Percentiles rank a stretch among this genome's conserved stretches.
These are phyloP conservation scores for Nannizziopsis barbatae DNA, from an alignment of 2,329 filamentous ascomycete species.

Conservation along the genomic window DNA sequence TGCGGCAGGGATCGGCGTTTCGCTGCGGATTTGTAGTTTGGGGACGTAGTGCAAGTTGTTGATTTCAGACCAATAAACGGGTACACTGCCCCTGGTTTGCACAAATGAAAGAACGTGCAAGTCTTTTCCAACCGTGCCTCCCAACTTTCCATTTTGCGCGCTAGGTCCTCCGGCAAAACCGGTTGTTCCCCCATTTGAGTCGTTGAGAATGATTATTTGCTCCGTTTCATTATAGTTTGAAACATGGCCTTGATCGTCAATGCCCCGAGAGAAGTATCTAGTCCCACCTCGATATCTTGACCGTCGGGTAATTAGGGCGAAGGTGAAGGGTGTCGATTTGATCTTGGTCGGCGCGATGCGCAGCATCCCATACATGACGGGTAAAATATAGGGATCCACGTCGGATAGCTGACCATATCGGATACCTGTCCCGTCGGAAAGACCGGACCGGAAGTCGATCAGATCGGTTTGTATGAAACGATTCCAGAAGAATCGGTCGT, in stretches of 20 bases:
- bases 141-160: conserved; percentile 61
- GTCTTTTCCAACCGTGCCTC: conserved; percentile 53
- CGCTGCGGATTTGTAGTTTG: conserved; percentile 75
- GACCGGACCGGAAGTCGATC: conserved; percentile 69
- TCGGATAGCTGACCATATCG: conserved; percentile 52
- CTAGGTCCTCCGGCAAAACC: conserved; percentile 69
- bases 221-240: conserved; percentile 99
- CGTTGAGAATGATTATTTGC: conserved; percentile 81
- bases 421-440: conserved; percentile 36
- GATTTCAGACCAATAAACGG: conserved; percentile 91
- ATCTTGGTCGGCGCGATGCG: conserved; percentile 78
- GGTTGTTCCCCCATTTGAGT: conserved; percentile 59
- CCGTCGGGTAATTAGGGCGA: conserved; percentile 77
- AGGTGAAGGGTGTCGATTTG: conserved; percentile 72
- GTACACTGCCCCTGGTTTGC: conserved; percentile 91
- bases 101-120: conserved; percentile 88
- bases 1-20: conserved; percentile 67
- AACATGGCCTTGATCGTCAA: conserved; percentile 89
- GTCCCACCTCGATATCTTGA: conserved; percentile 84
- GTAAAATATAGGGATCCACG: conserved; percentile 83
- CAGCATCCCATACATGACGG: conserved; percentile 92
- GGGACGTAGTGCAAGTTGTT: conserved; percentile 88
- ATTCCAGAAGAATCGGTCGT: conserved; percentile 99
- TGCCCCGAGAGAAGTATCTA: conserved; percentile 84
- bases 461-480: conserved; percentile 81